A percentile compares a stretch with the other conserved stretches of the same genome.
These are phyloP conservation scores for Trichoderma citrinoviride DNA, from an alignment of 2,329 filamentous ascomycete species.

Conservation along the genomic window DNA sequence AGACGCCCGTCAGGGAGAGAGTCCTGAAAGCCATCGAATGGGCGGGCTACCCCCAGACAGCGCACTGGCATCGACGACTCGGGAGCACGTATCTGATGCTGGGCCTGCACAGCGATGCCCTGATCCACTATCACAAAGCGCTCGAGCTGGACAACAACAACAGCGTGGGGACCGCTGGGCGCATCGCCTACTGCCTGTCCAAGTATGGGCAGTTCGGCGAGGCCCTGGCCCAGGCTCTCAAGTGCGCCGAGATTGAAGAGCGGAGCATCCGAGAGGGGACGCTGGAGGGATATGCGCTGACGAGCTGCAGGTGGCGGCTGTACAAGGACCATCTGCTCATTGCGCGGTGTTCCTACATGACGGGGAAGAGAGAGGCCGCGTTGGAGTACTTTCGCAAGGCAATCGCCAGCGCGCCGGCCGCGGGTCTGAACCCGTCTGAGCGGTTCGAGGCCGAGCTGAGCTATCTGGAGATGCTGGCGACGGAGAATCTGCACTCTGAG, in stretches of 20 bases:
- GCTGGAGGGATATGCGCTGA: slow-evolving; percentile 28
- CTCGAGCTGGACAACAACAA: slow-evolving; percentile 39
- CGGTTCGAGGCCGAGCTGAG: slow-evolving; percentile 40
- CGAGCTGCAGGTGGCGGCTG: slow-evolving; percentile 38
- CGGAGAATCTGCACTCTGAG: slow-evolving; percentile 37
- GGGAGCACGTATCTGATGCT: slow-evolving; percentile 42
- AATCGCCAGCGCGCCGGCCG: slow-evolving; percentile 32
- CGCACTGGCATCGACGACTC: slow-evolving; percentile 40
- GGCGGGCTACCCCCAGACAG: slow-evolving; percentile 37
- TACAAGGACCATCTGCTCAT: slow-evolving; percentile 43
- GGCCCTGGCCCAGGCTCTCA: slow-evolving; percentile 37
- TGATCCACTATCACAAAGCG: slow-evolving; percentile 38
- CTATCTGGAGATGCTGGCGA: slow-evolving; percentile 38
- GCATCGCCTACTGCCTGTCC: slow-evolving; percentile 42
- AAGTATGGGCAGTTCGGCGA: slow-evolving; percentile 37
- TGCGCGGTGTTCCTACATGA: slow-evolving; percentile 38
- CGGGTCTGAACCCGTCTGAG: slow-evolving; percentile 31
- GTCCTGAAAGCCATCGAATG: slow-evolving; percentile 39
- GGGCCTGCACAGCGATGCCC: slow-evolving; percentile 36
- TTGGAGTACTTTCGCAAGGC: slow-evolving; percentile 40
- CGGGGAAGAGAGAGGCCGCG: slow-evolving; percentile 34
- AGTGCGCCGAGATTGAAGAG: slow-evolving; percentile 39
- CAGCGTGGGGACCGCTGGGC: slow-evolving; percentile 39
- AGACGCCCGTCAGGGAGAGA: slow-evolving; percentile 35
- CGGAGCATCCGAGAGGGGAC: slow-evolving; percentile 30